These are phyloP conservation scores for Wallacemonas collosoma DNA, from an alignment of 208 protist genomes.

Conservation along the genomic window DNA sequence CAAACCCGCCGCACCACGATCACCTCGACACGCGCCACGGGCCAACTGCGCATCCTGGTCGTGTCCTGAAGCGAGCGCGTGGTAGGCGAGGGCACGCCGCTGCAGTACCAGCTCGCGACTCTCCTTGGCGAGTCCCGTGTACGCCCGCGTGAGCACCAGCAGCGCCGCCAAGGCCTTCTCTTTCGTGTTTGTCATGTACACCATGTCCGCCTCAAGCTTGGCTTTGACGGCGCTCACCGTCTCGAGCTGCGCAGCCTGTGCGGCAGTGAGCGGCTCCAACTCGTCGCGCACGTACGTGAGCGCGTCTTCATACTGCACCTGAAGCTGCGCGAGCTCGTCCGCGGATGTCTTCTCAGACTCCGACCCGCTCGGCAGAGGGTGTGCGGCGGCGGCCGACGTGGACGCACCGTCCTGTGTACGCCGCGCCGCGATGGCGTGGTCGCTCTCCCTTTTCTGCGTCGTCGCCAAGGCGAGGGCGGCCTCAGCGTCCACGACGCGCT, in stretches of 20 bases:
- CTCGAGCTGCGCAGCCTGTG: constrained; percentile 26
- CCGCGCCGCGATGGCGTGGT: not conserved
- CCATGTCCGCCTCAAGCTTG: not conserved
- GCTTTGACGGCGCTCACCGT: constrained; percentile 7
- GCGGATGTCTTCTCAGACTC: not conserved
- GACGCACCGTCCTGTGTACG: not conserved
- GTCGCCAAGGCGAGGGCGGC: not conserved
- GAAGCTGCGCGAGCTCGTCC: constrained; percentile 6
- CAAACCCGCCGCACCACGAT: not conserved
- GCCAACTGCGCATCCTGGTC: not conserved
- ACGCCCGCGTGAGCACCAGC: constrained; percentile 35
- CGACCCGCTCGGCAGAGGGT: no score
- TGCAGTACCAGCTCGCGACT: constrained; percentile 47
- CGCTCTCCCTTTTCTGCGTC: not conserved
- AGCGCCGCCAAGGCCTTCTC: constrained; percentile 23
- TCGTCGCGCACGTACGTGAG: constrained; percentile 38
- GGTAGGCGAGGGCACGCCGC: constrained; percentile 38
- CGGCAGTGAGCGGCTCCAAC: constrained; percentile 35
- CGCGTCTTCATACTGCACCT: constrained; percentile 35
- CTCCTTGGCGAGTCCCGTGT: constrained; percentile 43
- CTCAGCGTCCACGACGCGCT: constrained; percentile 1
- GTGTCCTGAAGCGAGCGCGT: constrained; percentile 11
- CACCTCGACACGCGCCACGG: not conserved
- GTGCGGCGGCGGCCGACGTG: not conserved
- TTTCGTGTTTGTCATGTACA: not conserved